Base-by-base conservation (phyloP, 495 filamentous ascomycete genomes). In the Lophiotrema nucula region DNA sequence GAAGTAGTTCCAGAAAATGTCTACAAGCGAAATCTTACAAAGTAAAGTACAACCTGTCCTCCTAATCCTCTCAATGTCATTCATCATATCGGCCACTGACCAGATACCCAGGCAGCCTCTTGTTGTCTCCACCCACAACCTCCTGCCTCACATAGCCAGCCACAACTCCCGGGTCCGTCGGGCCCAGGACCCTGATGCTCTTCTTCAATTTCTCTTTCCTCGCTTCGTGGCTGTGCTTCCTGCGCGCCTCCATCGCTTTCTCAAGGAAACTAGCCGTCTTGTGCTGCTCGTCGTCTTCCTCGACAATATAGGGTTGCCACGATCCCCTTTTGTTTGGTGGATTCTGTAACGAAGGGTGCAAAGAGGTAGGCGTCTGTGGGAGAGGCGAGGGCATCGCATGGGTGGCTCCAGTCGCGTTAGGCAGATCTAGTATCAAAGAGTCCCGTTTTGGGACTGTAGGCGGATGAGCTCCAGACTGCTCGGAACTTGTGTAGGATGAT, bases 121-220 rank as follows among this genome's bases (percentile, higher is more conserved):
- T 10, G 11, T 43, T 43, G 18, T 43, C 22, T 26, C 39, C 26
- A 4, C 26, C 21, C 25, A 16, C 47, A 12, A 18, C 47, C 18
- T 22, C 37, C 16, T 33, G 18, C 37, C 11, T 31, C 4, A 53
- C 48, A 50, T 57, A 58, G 3, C 52, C 43, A 25, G 38, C 57
- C 19, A 61, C 58, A 18, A 58, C 57, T 8, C 47, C 46, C 26
- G 57, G 62, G 47, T 66, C 62, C 26, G 53, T 66, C 3, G 58
- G 62, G 6, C 62, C 62, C 2, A 66, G 38, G 0, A 62, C 57
- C 16, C 43, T 46, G 23, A 66, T 66, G 31, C 48, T 66, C 47
- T 33, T 48, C 48, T 66, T 66, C 33, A 66, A 21, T 31, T 37
- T 53, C 33, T 51, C 24, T 37, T 58, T 56, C 22, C 57, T 56